Conservation (phyloP, 2,329 filamentous ascomycete species). For the Aspergillus brunneoviolaceus region DNA sequence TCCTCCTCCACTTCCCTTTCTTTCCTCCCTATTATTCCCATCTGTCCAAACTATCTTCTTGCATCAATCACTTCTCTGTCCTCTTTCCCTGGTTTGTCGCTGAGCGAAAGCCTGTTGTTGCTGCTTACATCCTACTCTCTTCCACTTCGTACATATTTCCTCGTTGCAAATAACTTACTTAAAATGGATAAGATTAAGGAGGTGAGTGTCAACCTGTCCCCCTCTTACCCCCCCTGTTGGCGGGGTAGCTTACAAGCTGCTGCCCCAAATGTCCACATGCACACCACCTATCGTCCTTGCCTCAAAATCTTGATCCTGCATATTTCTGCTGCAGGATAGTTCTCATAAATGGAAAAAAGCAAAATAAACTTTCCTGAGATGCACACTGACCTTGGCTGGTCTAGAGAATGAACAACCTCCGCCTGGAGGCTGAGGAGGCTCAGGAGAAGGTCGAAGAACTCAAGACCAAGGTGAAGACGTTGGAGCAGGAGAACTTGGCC, state of each 20-base stretch:
- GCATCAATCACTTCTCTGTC: constrained; percentile 8
- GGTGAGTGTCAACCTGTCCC: constrained; percentile 56
- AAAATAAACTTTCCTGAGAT: constrained; percentile 18
- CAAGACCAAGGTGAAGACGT: constrained; percentile 77
- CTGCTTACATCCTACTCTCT: constrained; percentile 16
- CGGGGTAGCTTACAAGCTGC: constrained; percentile 41
- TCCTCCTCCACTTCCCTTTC: constrained; percentile 21
- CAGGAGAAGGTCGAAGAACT: constrained; percentile 81
- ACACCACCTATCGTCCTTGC: constrained; percentile 13
- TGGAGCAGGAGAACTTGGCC: constrained; percentile 91
- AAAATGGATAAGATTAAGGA: constrained; percentile 88
- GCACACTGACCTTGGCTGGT: constrained; percentile 17
- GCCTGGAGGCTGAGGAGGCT: constrained; percentile 87
- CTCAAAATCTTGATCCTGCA: constrained; percentile 13
- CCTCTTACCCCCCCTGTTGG: constrained; percentile 28
- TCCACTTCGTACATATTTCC: constrained; percentile 26
- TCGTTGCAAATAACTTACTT: constrained; percentile 24
- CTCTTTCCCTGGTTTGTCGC: constrained; percentile 31
- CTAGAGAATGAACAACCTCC: constrained; percentile 93
- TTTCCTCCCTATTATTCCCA: constrained; percentile 19
- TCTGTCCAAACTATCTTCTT: constrained; percentile 16
- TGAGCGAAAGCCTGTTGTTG: constrained; percentile 36
- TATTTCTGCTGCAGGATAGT: constrained; percentile 1
- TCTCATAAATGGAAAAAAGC: constrained; percentile 6
- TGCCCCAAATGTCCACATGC: constrained; percentile 26